These are phyloP conservation scores for Chrysosporium keratinophilum DNA, from an alignment of 2,329 filamentous ascomycete genomes.

Conservation along the genomic window DNA sequence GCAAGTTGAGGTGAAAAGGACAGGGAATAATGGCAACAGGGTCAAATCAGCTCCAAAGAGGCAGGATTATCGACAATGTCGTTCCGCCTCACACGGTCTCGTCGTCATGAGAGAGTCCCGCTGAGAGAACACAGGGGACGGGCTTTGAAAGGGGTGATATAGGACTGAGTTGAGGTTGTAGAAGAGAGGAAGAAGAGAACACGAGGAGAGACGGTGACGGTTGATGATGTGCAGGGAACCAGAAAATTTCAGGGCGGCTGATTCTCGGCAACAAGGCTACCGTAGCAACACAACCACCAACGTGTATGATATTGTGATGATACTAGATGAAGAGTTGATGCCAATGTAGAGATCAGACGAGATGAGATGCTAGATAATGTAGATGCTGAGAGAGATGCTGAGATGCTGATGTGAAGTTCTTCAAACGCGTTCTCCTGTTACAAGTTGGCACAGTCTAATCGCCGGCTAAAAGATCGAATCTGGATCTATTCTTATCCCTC, in stretches of 20 bases:
- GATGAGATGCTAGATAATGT: too few species aligned
- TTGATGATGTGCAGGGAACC: constrained; percentile 1
- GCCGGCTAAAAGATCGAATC: constrained; percentile 1
- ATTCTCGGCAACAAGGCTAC: constrained; percentile 4
- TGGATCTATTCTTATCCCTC: too few species aligned
- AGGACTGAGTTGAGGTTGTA: background rate
- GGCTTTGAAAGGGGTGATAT: background rate
- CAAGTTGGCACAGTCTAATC: constrained; percentile 1
- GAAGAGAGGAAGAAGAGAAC: background rate
- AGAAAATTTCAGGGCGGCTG: constrained; percentile 9
- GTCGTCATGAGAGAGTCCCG: constrained; percentile 18
- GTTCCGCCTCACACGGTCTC: constrained; percentile 17
- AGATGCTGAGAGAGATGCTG: too few species aligned
- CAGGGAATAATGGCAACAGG: constrained; percentile 5
- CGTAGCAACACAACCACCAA: background rate
- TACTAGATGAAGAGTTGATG: too few species aligned
- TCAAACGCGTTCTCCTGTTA: too few species aligned
- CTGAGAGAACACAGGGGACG: constrained; percentile 6
- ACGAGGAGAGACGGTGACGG: constrained; percentile 1
- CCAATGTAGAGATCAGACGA: background rate
- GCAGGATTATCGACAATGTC: constrained; percentile 19
- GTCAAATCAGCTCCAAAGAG: background rate
- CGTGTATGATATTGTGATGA: background rate
- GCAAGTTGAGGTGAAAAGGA: background rate
- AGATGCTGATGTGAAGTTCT: too few species aligned